These are phyloP conservation scores for Botrytis squamosa DNA, from an alignment of 2,329 filamentous ascomycete genomes.

Conservation along the genomic window DNA sequence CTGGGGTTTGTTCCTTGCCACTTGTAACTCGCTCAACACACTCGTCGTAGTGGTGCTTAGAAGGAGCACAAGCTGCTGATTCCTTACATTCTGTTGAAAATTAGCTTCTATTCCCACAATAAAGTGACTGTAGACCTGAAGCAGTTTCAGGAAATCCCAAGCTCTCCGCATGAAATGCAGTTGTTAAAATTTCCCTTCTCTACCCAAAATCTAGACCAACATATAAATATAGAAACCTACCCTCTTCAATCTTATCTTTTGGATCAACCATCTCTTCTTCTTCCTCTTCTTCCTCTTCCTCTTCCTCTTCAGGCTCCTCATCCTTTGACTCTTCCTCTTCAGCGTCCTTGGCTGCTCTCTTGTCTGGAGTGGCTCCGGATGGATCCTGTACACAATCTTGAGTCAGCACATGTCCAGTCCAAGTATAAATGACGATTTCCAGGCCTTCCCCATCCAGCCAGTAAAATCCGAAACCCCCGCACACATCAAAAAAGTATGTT, in stretches of 20 bases:
- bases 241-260: conserved; percentile 87
- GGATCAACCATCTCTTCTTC: conserved; percentile 79
- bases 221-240: conserved; percentile 56
- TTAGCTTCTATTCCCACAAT: conserved; percentile 25
- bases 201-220: not conserved
- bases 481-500: not conserved
- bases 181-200: not conserved
- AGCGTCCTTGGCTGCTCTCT: conserved; percentile 41
- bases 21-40: conserved; percentile 89
- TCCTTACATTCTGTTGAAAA: conserved; percentile 75
- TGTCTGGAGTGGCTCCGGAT: conserved; percentile 25
- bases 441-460: not conserved
- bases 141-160: not conserved
- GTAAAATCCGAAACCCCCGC: conserved; percentile 6
- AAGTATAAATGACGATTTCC: not conserved
- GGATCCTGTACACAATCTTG: conserved; percentile 25
- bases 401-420: not conserved
- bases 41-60: conserved; percentile 98
- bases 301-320: conserved; percentile 46
- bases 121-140: not conserved
- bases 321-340: conserved; percentile 41
- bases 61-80: conserved; percentile 77
- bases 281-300: conserved; percentile 53
- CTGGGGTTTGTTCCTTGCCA: conserved; percentile 61
- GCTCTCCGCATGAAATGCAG: not conserved